phyloP scores from a whole-genome alignment of 306 rosid genomes.

The Argentina anserina region DNA sequence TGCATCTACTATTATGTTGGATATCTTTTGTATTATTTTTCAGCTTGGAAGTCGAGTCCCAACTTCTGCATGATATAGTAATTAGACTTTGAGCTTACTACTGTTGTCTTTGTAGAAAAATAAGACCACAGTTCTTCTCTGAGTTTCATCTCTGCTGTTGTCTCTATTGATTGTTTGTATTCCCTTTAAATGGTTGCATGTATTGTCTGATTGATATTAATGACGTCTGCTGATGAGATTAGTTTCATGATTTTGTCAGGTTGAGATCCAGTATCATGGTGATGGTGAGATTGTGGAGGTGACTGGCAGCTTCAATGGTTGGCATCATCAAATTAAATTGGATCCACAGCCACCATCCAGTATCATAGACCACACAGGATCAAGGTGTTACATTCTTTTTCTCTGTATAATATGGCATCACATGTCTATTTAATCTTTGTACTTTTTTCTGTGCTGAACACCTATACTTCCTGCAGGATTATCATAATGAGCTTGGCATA shows the following conservation, averaged over 20 bases:
- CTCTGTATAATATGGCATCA: neutral
- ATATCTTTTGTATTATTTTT: constrained; percentile 4
- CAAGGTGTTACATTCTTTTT: constrained; percentile 46
- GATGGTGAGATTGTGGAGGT: constrained; percentile 83
- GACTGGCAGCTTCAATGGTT: constrained; percentile 93
- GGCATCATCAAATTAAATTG: constrained; percentile 77
- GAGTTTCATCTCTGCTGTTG: neutral
- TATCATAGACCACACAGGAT: constrained; percentile 35
- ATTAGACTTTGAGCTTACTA: neutral
- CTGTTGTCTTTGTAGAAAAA: neutral
- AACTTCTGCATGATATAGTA: neutral
- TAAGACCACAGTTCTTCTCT: neutral
- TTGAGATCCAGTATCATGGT: constrained; percentile 55
- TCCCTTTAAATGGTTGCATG: neutral
- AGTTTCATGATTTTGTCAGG: constrained; percentile 46
- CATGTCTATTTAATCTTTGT: neutral
- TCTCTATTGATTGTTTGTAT: neutral
- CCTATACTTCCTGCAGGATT: neutral
- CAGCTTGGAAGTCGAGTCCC: too few species aligned
- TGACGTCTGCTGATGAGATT: constrained; percentile 6
- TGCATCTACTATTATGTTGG: constrained; percentile 24
- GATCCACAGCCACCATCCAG: constrained; percentile 54
- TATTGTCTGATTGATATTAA: neutral
- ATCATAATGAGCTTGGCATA: neutral
- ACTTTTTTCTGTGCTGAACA: neutral